These are phyloP conservation scores for Trametes cubensis DNA, from an alignment of 768 basidiomycete genomes.

Conservation along the genomic window DNA sequence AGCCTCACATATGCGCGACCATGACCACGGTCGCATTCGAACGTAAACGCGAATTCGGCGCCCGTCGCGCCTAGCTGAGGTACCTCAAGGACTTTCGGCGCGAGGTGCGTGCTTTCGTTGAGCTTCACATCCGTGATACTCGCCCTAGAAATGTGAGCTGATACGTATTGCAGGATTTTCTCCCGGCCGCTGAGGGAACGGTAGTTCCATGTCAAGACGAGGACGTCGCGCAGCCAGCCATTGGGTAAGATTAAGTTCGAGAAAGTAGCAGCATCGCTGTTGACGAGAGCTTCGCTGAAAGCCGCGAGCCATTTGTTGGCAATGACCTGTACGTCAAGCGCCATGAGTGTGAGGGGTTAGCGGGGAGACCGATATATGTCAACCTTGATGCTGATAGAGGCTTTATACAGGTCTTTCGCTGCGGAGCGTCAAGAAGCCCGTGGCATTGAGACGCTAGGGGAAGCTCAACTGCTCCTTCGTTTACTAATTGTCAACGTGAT, in stretches of 20 bases:
- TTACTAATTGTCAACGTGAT: too few relatives aligned
- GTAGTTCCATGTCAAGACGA: slow-evolving; percentile 48
- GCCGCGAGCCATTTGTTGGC: slow-evolving; percentile 35
- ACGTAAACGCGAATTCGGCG: slow-evolving; percentile 42
- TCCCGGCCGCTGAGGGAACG: slow-evolving; percentile 41
- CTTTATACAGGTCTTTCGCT: too few relatives aligned
- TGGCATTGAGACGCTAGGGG: too few relatives aligned
- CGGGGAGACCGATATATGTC: too few relatives aligned
- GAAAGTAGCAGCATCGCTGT: slow-evolving; percentile 30
- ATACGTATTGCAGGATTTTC: slow-evolving; percentile 40
- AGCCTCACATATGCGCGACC: slow-evolving; percentile 42
- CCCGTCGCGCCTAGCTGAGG: slow-evolving; percentile 28
- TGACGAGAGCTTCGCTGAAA: slow-evolving; percentile 28
- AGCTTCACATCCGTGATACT: slow-evolving; percentile 35
- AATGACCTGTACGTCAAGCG: slow-evolving; percentile 14
- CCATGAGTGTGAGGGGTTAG: not conserved
- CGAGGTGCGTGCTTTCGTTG: slow-evolving; percentile 28
- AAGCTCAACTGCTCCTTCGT: too few relatives aligned
- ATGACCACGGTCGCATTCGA: slow-evolving; percentile 35
- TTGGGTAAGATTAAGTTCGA: slow-evolving; percentile 35
- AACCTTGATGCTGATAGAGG: too few relatives aligned
- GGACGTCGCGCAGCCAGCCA: slow-evolving; percentile 47
- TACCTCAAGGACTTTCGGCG: slow-evolving; percentile 12
- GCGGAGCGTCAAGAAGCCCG: too few relatives aligned
- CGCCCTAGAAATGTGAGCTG: slow-evolving; percentile 26